These are phyloP conservation scores for Picea sitchensis DNA, from an alignment of 75 land plant species.

Conservation along the genomic window DNA sequence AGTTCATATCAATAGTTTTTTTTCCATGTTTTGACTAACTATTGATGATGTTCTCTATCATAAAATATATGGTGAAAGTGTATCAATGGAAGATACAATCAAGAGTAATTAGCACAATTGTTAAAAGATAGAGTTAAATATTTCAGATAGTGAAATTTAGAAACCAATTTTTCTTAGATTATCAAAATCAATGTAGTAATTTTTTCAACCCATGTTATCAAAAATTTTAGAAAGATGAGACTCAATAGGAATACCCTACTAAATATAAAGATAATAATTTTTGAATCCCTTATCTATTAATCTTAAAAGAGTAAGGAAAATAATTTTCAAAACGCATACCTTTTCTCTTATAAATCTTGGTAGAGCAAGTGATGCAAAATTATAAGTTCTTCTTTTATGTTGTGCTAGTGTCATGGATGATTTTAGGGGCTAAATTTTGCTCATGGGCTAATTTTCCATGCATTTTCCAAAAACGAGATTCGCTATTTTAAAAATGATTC, in stretches of 20 bases:
- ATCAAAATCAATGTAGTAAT: slow-evolving; percentile 39
- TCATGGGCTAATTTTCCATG: no score
- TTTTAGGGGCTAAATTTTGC: no score
- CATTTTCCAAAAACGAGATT: no score
- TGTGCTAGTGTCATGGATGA: slow-evolving; percentile 34
- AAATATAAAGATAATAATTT: background rate
- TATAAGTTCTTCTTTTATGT: slow-evolving; percentile 38
- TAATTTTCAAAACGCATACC: background rate
- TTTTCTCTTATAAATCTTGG: slow-evolving; percentile 39
- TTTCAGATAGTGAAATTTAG: background rate
- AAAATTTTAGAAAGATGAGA: slow-evolving; percentile 40
- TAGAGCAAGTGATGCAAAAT: slow-evolving; percentile 37
- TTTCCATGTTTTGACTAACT: slow-evolving; percentile 80
- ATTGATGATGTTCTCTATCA: slow-evolving; percentile 70
- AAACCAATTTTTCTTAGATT: slow-evolving; percentile 29
- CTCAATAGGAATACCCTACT: slow-evolving; percentile 33
- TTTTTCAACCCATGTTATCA: slow-evolving; percentile 33
- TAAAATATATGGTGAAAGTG: background rate
- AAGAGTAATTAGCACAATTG: background rate
- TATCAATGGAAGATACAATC: background rate
- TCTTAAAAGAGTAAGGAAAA: no score
- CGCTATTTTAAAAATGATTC: no score
- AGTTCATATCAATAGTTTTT: no score
- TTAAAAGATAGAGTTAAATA: background rate
- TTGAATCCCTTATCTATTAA: background rate